These are phyloP conservation scores for Coriaria nepalensis DNA, from an alignment of 306 rosid species.

Conservation along the genomic window DNA sequence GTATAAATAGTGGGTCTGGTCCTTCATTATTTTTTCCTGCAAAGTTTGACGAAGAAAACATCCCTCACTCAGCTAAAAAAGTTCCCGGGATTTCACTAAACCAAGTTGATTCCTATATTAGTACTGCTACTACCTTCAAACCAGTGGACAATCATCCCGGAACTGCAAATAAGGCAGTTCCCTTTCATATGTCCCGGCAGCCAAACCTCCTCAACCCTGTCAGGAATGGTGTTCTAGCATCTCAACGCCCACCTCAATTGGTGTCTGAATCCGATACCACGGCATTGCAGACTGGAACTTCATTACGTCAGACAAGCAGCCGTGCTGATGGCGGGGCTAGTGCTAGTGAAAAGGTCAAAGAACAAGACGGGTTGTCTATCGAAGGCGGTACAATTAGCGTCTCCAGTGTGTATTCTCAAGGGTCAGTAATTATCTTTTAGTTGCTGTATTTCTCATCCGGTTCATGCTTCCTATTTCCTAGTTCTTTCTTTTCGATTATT, in stretches of 20 bases:
- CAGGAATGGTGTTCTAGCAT: constrained; percentile 26
- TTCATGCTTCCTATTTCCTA: not conserved
- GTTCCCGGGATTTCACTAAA: constrained; percentile 35
- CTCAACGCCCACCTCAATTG: constrained; percentile 38
- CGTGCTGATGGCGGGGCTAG: constrained; percentile 23
- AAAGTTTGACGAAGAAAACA: constrained; percentile 46
- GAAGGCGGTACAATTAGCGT: constrained; percentile 87
- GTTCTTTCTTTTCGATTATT: not conserved
- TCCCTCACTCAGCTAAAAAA: constrained; percentile 26
- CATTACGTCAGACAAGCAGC: constrained; percentile 25
- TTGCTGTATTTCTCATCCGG: not conserved
- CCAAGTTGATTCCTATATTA: constrained; percentile 42
- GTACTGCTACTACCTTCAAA: constrained; percentile 43
- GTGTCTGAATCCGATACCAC: constrained; percentile 41
- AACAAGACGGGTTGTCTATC: constrained; percentile 48
- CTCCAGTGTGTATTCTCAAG: constrained; percentile 82
- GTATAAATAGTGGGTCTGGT: constrained; percentile 31
- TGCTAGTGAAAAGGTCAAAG: constrained; percentile 56
- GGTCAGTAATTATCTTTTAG: constrained; percentile 38
- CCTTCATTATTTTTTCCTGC: constrained; percentile 49
- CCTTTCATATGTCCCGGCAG: constrained; percentile 38
- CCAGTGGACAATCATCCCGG: constrained; percentile 40
- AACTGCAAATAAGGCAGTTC: constrained; percentile 33
- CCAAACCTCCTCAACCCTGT: constrained; percentile 42
- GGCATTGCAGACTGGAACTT: constrained; percentile 29